Conservation (phyloP, 2,329 filamentous ascomycete species). For the Grosmannia penicillata region DNA sequence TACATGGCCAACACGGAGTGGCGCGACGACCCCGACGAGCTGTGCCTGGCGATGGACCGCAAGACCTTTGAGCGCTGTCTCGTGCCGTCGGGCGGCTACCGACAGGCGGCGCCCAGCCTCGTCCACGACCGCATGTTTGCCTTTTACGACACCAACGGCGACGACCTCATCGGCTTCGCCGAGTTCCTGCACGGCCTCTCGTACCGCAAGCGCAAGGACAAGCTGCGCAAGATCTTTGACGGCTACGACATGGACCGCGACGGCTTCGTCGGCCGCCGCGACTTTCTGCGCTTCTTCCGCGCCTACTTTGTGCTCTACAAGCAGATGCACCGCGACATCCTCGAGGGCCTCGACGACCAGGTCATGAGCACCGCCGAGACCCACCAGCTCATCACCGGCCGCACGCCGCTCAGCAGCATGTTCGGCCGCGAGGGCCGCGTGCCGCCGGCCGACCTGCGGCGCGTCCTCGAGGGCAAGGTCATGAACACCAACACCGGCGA, state of each 20-base stretch:
- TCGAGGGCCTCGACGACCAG: slow-evolving; percentile 65
- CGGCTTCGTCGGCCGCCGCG: slow-evolving; percentile 69
- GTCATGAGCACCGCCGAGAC: slow-evolving; percentile 61
- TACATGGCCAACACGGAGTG: slow-evolving; percentile 82
- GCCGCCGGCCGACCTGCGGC: slow-evolving; percentile 45
- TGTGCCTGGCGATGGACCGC: slow-evolving; percentile 75
- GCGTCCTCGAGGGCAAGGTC: slow-evolving; percentile 52
- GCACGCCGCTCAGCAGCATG: slow-evolving; percentile 59
- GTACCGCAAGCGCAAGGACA: slow-evolving; percentile 33
- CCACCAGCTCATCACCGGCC: slow-evolving; percentile 58
- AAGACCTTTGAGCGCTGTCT: slow-evolving; percentile 87
- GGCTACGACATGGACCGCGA: slow-evolving; percentile 87
- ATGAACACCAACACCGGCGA: slow-evolving; percentile 40
- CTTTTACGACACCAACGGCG: slow-evolving; percentile 85
- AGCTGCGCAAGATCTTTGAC: slow-evolving; percentile 31
- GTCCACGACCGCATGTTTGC: slow-evolving; percentile 94
- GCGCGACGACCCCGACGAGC: slow-evolving; percentile 62
- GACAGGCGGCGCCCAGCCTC: slow-evolving; percentile 67
- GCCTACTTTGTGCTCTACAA: slow-evolving; percentile 87
- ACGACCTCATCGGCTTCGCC: slow-evolving; percentile 79
- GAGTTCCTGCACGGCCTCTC: slow-evolving; percentile 81
- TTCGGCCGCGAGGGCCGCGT: slow-evolving; percentile 62
- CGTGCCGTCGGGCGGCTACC: slow-evolving; percentile 67
- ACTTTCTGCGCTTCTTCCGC: slow-evolving; percentile 82
- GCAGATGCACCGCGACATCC: slow-evolving; percentile 73